Evolutionary conservation across 1,284 basidiomycete species (phyloP).

Genomic region (Anthracocystis panici-leucophaei): DNA sequence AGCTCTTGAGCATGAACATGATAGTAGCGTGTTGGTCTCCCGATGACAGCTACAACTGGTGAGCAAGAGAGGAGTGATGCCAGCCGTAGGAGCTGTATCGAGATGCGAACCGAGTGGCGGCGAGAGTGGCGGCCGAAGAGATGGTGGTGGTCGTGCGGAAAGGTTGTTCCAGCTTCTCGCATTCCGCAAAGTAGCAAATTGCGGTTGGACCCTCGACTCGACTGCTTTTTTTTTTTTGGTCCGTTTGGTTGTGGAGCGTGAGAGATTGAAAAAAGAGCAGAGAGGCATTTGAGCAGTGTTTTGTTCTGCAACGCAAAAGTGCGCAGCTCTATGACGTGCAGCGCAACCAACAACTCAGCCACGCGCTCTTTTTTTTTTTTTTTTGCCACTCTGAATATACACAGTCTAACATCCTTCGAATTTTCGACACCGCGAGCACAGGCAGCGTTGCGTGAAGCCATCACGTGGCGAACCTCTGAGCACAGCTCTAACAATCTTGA

Average conservation of each 20-base stretch:
- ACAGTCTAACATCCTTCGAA: no score
- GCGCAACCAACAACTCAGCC: slow-evolving; percentile 22
- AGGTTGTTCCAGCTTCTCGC: slow-evolving; percentile 8
- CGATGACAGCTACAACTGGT: background rate
- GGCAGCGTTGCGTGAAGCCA: background rate
- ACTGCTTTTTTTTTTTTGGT: background rate
- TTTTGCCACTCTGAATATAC: background rate
- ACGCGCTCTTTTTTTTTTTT: background rate
- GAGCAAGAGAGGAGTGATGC: background rate
- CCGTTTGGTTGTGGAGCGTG: slow-evolving; percentile 20
- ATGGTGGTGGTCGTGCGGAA: slow-evolving; percentile 25
- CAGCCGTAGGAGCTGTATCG: background rate
- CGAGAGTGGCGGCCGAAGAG: slow-evolving; percentile 8
- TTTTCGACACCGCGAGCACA: slow-evolving; percentile 1
- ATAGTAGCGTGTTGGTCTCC: slow-evolving; percentile 32
- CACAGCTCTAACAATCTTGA: background rate
- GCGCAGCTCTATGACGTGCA: slow-evolving; percentile 20
- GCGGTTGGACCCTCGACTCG: slow-evolving; percentile 10
- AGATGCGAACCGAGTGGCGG: background rate
- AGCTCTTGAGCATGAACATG: slow-evolving; percentile 84
- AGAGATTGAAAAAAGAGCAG: background rate
- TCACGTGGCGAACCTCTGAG: background rate
- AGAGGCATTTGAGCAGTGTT: slow-evolving; percentile 18
- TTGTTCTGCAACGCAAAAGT: slow-evolving; percentile 1
- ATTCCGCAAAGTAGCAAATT: background rate